Percentiles rank a stretch among this genome's conserved stretches.
Evolutionary conservation across 1,139 yeast species (phyloP).

Genomic region (Geotrichum reessii): DNA sequence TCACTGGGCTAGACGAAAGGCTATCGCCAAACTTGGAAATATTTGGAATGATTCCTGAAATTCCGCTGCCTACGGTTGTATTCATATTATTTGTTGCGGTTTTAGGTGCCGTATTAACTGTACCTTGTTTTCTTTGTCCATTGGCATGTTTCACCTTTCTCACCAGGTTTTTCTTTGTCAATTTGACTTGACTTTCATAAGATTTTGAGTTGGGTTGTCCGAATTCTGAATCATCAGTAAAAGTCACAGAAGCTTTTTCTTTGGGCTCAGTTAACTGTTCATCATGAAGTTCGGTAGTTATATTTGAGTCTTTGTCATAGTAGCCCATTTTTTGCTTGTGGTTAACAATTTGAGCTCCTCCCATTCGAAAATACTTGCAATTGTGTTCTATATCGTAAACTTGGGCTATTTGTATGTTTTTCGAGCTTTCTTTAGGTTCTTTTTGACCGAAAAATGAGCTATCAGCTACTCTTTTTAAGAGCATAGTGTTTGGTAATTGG

Average conservation of each 20-base stretch:
- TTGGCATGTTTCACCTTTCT: neutral
- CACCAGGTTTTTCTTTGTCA: neutral
- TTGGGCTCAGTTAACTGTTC: neutral
- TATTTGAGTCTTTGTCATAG: neutral
- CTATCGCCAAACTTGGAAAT: constrained; percentile 4
- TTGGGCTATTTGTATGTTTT: neutral
- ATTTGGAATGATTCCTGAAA: constrained; percentile 8
- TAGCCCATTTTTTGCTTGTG: constrained; percentile 13
- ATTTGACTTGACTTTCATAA: neutral
- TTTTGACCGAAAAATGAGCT: neutral
- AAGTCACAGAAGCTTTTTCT: neutral
- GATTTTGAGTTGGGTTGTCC: constrained; percentile 5
- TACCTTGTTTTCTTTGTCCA: neutral
- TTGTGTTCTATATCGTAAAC: neutral
- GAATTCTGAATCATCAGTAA: neutral
- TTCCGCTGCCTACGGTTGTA: neutral
- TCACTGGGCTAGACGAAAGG: constrained; percentile 32
- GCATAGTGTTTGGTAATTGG: constrained; percentile 1
- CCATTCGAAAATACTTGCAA: neutral
- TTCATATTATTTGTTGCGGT: neutral
- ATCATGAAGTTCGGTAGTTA: neutral
- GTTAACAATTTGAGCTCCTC: constrained; percentile 11
- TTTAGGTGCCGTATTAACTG: neutral
- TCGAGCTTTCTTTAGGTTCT: neutral
- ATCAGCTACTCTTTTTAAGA: neutral